Conservation (phyloP, 2,329 filamentous ascomycete species). For the Drechslera avenae region DNA sequence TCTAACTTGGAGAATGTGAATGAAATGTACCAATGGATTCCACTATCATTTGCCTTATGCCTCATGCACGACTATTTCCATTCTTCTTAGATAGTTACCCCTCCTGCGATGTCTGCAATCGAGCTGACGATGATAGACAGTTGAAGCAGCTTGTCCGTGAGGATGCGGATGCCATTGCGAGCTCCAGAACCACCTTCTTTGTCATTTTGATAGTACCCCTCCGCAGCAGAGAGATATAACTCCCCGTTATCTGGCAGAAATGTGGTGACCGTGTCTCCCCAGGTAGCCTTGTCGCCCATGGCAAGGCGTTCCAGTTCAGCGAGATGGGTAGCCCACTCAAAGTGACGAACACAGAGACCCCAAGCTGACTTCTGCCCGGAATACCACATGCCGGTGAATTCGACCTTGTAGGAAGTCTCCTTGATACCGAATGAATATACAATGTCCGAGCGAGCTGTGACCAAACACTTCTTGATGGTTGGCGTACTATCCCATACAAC, state of each 20-base stretch:
- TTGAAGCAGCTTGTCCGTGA: slow-evolving; percentile 32
- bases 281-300: slow-evolving; percentile 27
- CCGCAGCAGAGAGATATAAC: slow-evolving; percentile 9
- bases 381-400: slow-evolving; percentile 38
- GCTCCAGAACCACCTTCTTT: slow-evolving; percentile 11
- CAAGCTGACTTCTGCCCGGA: slow-evolving; percentile 31
- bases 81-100: slow-evolving; percentile 4
- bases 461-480: slow-evolving; percentile 19
- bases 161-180: slow-evolving; percentile 27
- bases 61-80: not conserved
- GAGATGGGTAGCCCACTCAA: slow-evolving; percentile 37
- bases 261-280: slow-evolving; percentile 25
- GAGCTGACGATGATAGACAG: slow-evolving; percentile 35
- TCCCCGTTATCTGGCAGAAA: slow-evolving; percentile 40
- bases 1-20: no score
- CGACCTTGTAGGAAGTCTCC: slow-evolving; percentile 36
- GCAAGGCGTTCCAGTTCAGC: slow-evolving; percentile 33
- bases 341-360: slow-evolving; percentile 39
- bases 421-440: slow-evolving; percentile 39
- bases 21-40: no score
- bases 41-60: not conserved
- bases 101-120: slow-evolving; percentile 6
- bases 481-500: slow-evolving; percentile 24
- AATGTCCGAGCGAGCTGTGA: slow-evolving; percentile 28
- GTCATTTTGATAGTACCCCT: not conserved